Percentiles rank a stretch among this genome's conserved stretches.
These are phyloP conservation scores for Zarea fungicola DNA, from an alignment of 2,329 filamentous ascomycete species.

Conservation along the genomic window DNA sequence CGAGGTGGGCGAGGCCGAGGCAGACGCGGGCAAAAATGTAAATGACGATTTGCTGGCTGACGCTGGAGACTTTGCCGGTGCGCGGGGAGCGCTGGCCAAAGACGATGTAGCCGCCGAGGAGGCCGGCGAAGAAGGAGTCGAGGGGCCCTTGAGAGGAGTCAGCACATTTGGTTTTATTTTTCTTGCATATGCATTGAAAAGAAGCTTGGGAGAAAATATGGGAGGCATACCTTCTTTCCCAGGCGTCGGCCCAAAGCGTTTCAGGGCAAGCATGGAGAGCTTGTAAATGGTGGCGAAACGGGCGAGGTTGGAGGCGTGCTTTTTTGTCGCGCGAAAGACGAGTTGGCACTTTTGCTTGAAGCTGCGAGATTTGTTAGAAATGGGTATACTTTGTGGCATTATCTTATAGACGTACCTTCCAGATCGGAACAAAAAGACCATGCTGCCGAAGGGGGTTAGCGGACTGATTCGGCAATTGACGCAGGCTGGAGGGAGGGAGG, in stretches of 20 bases:
- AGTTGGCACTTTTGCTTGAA: constrained; percentile 72
- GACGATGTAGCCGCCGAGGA: constrained; percentile 86
- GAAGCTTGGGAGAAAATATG: background rate
- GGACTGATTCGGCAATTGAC: background rate
- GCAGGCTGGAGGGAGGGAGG: constrained; percentile 32
- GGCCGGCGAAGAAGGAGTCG: constrained; percentile 80
- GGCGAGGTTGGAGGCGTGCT: constrained; percentile 87
- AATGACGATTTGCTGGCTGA: constrained; percentile 96
- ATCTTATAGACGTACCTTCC: constrained; percentile 61
- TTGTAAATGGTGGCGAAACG: constrained; percentile 93
- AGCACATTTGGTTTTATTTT: background rate
- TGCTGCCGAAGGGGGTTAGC: constrained; percentile 43
- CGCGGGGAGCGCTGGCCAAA: constrained; percentile 67
- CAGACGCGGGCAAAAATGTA: constrained; percentile 94
- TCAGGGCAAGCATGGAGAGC: constrained; percentile 68
- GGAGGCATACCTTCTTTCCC: constrained; percentile 50
- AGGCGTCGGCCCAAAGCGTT: constrained; percentile 51
- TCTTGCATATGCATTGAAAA: background rate
- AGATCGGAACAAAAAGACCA: constrained; percentile 94
- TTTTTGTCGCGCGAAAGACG: constrained; percentile 79
- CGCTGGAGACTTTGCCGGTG: constrained; percentile 64
- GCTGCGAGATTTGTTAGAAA: too few relatives aligned
- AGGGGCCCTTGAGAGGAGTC: constrained; percentile 56
- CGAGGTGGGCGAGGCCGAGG: constrained; percentile 76
- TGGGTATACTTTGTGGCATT: background rate